Base-by-base conservation (phyloP, 306 rosid species). In the Carpinus fangiana region DNA sequence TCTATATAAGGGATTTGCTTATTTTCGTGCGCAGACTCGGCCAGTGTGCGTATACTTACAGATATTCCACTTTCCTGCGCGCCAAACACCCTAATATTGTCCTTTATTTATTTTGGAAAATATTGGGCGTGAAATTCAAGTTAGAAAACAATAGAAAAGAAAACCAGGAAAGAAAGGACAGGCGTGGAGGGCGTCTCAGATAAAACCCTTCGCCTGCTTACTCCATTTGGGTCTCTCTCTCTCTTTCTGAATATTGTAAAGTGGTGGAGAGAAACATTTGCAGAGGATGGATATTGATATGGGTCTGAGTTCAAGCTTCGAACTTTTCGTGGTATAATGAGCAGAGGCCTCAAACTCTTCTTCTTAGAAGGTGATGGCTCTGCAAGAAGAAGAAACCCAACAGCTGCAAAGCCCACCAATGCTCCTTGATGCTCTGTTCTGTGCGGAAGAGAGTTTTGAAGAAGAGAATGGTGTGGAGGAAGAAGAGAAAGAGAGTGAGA, bases 351-450 rank as follows among this genome's bases (percentile, higher is more conserved):
- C 50, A 52, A 71, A 66, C 38, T 74, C 89, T 81, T 85, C 89
- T 87, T 91, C 94, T 75, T 68, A 20, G 74, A 26, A 75, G 67
- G 87, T 87, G 82, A 95, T 90, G 98, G 86, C 91, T 79, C 87
- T 90, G 48, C 80, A 26, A 17, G 82, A 87, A 28, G 81, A 84
- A 36, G 3, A 67, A 67, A 41, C 76, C 20, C 86, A 83, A 54
- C 79, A 84, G 55, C 78, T 79, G 3, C 83, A 80, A 51, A 82
- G 75, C 76, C 86, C 92, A 48, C 83, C 92, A 8, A 79, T 81
- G 17, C 61, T 83, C 60, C 70, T 90, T 17, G 93, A 90, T 8
- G 75, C 91, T 41, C 90, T 91, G 55, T 91, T 92, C 84, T 92
- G 97, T 43, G 90, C 86, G 79, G 96, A 86, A 54, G 86, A 86